Base-by-base conservation (phyloP, 2,329 filamentous ascomycete species). In the Capronia americana region DNA sequence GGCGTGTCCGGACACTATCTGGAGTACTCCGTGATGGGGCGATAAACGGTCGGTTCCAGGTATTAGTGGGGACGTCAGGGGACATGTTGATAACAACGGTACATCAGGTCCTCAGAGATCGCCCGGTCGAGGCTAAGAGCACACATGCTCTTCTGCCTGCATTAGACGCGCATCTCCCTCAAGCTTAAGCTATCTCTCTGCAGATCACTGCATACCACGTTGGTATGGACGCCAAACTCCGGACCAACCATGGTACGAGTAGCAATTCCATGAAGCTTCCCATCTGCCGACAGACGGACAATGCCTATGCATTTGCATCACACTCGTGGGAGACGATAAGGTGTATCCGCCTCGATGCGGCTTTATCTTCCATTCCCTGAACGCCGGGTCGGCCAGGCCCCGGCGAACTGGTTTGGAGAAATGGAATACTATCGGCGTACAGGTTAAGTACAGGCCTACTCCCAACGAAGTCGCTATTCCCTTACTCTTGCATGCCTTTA, bases 341-440 rank as follows among this genome's bases (percentile, higher is more conserved):
- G 20, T 46, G 55, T 57, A 17, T 57, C 34, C 34, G 55, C 55
- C 32, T 46, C 55, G 17, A 57, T 57, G 32, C 55, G 26, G 55
- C 55, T 57, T 57, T 57, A 46, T 46, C 55, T 57, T 56, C 17
- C n/a, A 20, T 28, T 11, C 55, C 10, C 34, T 57, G 34, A 44
- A 57, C 55, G 3, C 4, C 46, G n/a, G 32, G 38, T 57, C 55
- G 34, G 23, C 26, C 24, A 12, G n/a, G 20, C 3, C 17, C 53
- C 53, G 53, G 30, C 8, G n/a, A 4, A 34, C 1, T 7, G 53
- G 28, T 34, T 55, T 20, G 53, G 24, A 32, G 26, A 20, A 32
- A 8, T 28, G 28, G 28, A 55, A 55, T 32, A 34, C 14, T 23
- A 11, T 11, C 28, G 4, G 26, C 53, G 28, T n/a, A 30, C 53